Percentiles rank a stretch among this genome's conserved stretches.
Evolutionary conservation across 345 rosid species (phyloP).

Genomic region (Linum tenue): DNA sequence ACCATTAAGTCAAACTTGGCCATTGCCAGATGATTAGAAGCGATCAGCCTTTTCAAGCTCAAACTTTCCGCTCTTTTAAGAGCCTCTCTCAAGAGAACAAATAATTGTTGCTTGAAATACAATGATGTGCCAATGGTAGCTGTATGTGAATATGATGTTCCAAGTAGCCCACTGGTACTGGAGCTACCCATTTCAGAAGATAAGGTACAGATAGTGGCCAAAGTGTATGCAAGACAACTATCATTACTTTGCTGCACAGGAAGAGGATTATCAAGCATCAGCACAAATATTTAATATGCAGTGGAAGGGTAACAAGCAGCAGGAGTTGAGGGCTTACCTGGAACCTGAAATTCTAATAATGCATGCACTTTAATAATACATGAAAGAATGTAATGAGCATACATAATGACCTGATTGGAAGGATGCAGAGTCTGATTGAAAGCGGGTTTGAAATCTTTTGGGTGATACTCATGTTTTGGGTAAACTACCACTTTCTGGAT

Average conservation of each 20-base stretch:
- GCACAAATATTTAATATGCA: not conserved
- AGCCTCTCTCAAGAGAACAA: constrained; percentile 74
- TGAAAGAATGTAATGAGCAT: not conserved
- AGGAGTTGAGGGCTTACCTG: too few relatives aligned
- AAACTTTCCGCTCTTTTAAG: constrained; percentile 79
- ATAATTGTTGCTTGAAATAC: constrained; percentile 82
- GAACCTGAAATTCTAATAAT: not conserved
- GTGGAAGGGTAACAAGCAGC: not conserved
- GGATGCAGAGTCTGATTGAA: too few relatives aligned
- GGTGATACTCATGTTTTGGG: too few relatives aligned
- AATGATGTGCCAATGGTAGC: constrained; percentile 51
- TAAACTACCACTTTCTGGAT: too few relatives aligned
- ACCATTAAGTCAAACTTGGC: constrained; percentile 89
- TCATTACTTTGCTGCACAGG: constrained; percentile 76
- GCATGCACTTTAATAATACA: not conserved
- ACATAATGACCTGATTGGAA: not conserved
- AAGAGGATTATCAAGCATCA: constrained; percentile 15
- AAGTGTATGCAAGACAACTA: constrained; percentile 88
- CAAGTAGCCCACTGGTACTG: constrained; percentile 55
- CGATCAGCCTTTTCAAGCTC: constrained; percentile 67
- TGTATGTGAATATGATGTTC: constrained; percentile 64
- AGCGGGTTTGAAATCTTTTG: too few relatives aligned
- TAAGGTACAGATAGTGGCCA: constrained; percentile 84
- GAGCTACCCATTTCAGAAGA: constrained; percentile 79
- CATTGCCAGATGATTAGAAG: constrained; percentile 90